Evolutionary conservation across 495 filamentous ascomycete genomes (phyloP).

Genomic region (Thozetella sp.): DNA sequence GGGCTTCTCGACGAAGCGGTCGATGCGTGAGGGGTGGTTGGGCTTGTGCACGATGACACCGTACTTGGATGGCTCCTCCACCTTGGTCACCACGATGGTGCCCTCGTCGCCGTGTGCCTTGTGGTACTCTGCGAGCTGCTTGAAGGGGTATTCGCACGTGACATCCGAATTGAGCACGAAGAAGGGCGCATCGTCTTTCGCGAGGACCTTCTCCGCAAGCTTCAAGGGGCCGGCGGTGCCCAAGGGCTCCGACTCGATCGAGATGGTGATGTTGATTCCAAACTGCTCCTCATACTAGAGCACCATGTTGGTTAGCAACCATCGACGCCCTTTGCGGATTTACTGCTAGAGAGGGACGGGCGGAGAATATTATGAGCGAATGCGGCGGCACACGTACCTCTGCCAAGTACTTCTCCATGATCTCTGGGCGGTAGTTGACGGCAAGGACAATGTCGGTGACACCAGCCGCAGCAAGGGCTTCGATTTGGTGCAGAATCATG

Average conservation of each 20-base stretch:
- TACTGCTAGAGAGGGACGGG: neutral
- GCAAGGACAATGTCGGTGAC: constrained; percentile 98
- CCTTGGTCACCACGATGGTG: constrained; percentile 98
- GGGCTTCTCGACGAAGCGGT: constrained; percentile 99
- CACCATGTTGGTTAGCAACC: neutral
- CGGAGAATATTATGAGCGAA: constrained; percentile 10
- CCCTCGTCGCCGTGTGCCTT: constrained; percentile 91
- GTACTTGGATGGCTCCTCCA: constrained; percentile 98
- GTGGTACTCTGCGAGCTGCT: constrained; percentile 88
- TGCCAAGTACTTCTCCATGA: constrained; percentile 73
- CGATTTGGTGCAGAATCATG: constrained; percentile 98
- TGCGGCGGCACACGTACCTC: constrained; percentile 36
- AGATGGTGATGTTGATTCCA: constrained; percentile 93
- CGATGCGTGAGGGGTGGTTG: constrained; percentile 86
- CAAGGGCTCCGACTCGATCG: constrained; percentile 91
- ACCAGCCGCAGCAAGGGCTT: constrained; percentile 90
- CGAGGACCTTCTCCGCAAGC: constrained; percentile 90
- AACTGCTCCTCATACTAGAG: constrained; percentile 86
- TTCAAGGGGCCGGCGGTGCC: constrained; percentile 97
- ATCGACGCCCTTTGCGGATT: neutral
- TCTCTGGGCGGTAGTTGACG: constrained; percentile 97
- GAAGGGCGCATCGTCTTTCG: constrained; percentile 91
- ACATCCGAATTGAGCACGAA: constrained; percentile 99
- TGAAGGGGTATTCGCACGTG: constrained; percentile 97
- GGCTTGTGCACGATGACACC: constrained; percentile 99